Conservation (phyloP, 208 protist species). For the Trypanosoma rangeli region DNA sequence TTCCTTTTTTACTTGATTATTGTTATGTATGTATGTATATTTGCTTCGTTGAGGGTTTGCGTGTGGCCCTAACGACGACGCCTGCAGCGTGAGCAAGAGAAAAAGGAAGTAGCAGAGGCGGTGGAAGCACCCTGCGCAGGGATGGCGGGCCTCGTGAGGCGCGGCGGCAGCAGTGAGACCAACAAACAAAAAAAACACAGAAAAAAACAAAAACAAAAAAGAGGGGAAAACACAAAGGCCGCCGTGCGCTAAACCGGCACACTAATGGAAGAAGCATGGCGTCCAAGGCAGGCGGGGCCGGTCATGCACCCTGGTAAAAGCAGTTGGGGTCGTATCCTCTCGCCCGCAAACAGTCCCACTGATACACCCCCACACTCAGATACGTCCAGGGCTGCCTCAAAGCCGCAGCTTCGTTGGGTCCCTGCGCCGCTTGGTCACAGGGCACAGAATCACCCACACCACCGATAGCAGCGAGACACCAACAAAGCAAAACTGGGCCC, state of each 20-base stretch:
- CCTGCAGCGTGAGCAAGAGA: not conserved
- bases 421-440: conserved; percentile 26
- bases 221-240: no score
- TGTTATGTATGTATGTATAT: not conserved
- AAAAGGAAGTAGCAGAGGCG: conserved; percentile 15
- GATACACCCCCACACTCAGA: no score
- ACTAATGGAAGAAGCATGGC: no score
- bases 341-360: not conserved
- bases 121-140: conserved; percentile 4
- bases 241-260: no score
- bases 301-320: no score
- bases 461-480: conserved; percentile 23
- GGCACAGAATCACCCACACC: conserved; percentile 33
- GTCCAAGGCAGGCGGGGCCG: not conserved
- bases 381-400: not conserved
- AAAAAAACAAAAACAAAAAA: not conserved
- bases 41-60: not conserved
- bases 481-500: conserved; percentile 31
- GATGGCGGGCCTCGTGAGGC: not conserved
- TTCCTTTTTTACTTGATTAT: no score
- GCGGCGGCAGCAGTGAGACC: not conserved
- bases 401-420: conserved; percentile 54
- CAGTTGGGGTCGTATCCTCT: not conserved
- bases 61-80: no score
- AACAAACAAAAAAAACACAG: conserved; percentile 14